Base-by-base conservation (phyloP, 352 stramenopile species). In the Phytophthora hybrid region DNA sequence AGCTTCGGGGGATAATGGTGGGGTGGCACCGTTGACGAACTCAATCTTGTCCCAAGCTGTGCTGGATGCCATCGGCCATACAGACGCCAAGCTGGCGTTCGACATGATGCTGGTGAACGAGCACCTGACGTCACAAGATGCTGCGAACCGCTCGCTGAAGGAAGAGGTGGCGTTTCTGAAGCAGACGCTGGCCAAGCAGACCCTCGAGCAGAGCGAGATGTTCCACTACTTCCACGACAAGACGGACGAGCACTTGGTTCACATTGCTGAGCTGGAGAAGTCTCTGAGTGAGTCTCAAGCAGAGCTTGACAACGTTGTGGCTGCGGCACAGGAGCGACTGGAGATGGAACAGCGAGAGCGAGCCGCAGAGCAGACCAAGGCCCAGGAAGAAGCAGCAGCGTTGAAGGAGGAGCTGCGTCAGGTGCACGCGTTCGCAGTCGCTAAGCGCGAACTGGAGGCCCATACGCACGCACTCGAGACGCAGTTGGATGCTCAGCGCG, bases 171-270 rank as follows among this genome's bases (percentile, higher is more conserved):
- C 66, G 19, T 83, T 90, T 46, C 55, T 94, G 7, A 87, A 86
- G 46, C 61, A 82, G 19, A 59, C 69, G 31, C 49, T 91, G 54
- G 78, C 69, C 14, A 81, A 77, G 14, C 77, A 83, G 44, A 82
- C 69, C 1, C 76, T 81, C 19, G 84, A 95, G 39, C 81, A 95
- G 63, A 89, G 76, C 51, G 92, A 97, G 29, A 93, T 97, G 73
- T 96, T 96, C 63, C 92, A 93, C 59, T 95, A 96, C 66, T 87
- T 97, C 32, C 89, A 96, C 62, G 81, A 83, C 26, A 95, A 95
- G 47, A 83, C 96, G 19, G 91, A 98, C 63, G 74, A 85, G 49
- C 88, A 94, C 64, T 74, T 96, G 47, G 78, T 87, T 16, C 66
- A 79, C n/a, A 93, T 96, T 19, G 73, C 66, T 3, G 66, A 71